Conservation (phyloP, 169 alveolate species). For the Eimeria falciformis region DNA sequence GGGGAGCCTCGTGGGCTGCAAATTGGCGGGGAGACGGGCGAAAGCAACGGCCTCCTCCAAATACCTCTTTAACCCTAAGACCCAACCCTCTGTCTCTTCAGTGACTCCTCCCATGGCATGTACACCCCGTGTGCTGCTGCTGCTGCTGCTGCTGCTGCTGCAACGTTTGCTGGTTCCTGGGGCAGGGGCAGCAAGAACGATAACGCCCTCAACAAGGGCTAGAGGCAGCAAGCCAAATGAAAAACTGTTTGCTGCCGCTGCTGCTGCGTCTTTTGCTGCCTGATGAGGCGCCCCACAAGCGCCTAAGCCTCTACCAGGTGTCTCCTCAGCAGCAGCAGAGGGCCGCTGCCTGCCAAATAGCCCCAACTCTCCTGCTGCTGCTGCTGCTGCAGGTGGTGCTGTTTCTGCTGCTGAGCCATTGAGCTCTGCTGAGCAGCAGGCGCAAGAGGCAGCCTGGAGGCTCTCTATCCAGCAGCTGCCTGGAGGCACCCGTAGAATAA, state of each 20-base stretch:
- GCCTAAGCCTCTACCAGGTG: too few relatives aligned
- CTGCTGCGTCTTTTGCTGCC: neutral
- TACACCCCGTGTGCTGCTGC: too few relatives aligned
- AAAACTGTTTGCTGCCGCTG: conserved; percentile 9
- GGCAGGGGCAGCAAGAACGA: conserved; percentile 20
- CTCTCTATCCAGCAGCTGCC: conserved; percentile 57
- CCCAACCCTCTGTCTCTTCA: neutral
- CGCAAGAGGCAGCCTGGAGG: neutral
- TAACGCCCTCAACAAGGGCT: conserved; percentile 13
- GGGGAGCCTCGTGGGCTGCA: neutral
- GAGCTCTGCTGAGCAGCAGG: neutral
- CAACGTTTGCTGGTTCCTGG: neutral
- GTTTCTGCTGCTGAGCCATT: neutral
- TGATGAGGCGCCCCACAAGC: neutral
- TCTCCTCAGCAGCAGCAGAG: neutral
- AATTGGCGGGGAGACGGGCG: neutral
- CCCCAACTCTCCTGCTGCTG: neutral
- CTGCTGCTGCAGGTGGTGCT: conserved; percentile 27
- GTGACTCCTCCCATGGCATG: conserved; percentile 29
- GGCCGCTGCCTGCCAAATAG: neutral
- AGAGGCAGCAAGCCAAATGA: conserved; percentile 46
- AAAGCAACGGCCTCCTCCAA: neutral
- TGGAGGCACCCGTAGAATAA: conserved; percentile 27
- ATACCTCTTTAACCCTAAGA: neutral
- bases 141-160: conserved; percentile 46